phyloP scores from a whole-genome alignment of 768 basidiomycete genomes.

The Dentipellis fragilis region DNA sequence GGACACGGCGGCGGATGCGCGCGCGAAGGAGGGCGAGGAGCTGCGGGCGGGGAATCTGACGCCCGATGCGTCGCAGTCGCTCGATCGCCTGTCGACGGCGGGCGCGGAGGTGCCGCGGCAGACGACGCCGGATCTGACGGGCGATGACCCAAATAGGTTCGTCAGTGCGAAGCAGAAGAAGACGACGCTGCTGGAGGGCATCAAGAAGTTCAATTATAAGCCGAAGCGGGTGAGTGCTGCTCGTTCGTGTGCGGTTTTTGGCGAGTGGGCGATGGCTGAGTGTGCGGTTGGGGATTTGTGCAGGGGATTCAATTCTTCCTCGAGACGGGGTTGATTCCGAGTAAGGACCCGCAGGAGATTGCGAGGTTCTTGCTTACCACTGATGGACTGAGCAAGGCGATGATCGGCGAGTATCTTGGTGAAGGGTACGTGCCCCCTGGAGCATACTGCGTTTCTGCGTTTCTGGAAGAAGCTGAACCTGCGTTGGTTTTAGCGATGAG shows the following conservation, averaged over 20 bases:
- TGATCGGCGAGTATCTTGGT: slow-evolving; percentile 97
- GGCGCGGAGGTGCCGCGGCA: slow-evolving; percentile 52
- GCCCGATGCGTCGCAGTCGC: slow-evolving; percentile 48
- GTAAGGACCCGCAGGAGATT: slow-evolving; percentile 61
- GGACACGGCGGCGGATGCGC: slow-evolving; percentile 22
- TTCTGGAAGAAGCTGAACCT: not conserved
- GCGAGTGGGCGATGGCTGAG: not conserved
- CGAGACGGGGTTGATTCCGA: slow-evolving; percentile 79
- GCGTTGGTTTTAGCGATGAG: slow-evolving; percentile 52
- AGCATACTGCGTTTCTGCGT: not conserved
- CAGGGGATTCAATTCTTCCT: slow-evolving; percentile 86
- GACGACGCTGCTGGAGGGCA: slow-evolving; percentile 87
- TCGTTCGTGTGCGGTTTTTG: not conserved
- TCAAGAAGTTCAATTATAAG: slow-evolving; percentile 97
- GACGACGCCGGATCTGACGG: slow-evolving; percentile 57
- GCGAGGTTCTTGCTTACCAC: slow-evolving; percentile 79
- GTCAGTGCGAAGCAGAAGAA: slow-evolving; percentile 96
- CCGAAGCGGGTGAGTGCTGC: slow-evolving; percentile 72
- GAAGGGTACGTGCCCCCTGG: slow-evolving; percentile 70
- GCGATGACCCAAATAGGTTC: slow-evolving; percentile 87
- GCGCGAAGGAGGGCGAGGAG: slow-evolving; percentile 47
- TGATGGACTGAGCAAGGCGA: slow-evolving; percentile 88
- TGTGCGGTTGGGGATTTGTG: too few species aligned
- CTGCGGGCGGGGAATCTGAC: slow-evolving; percentile 36
- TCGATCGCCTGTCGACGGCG: slow-evolving; percentile 33